Percentiles rank a stretch among this genome's conserved stretches.
Evolutionary conservation across 2,329 filamentous ascomycete genomes (phyloP).

Genomic region (Coleophoma cylindrospora): DNA sequence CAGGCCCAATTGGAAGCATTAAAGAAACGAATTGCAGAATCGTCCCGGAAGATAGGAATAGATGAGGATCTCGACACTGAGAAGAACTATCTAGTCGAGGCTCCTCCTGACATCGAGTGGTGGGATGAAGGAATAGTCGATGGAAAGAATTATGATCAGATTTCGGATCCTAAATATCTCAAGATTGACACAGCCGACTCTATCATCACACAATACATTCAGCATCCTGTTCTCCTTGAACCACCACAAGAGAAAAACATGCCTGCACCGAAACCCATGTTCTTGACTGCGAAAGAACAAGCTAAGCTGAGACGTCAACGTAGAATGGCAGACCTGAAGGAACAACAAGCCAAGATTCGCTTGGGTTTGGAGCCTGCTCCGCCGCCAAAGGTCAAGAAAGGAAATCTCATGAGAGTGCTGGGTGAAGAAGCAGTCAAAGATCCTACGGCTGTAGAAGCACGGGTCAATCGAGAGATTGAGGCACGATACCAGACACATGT

Average conservation of each 20-base stretch:
- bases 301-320: conserved; percentile 86
- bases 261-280: conserved; percentile 81
- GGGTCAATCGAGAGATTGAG: conserved; percentile 88
- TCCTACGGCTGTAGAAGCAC: conserved; percentile 91
- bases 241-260: conserved; percentile 84
- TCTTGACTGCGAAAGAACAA: conserved; percentile 84
- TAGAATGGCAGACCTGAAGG: conserved; percentile 88
- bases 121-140: conserved; percentile 89
- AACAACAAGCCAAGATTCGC: conserved; percentile 93
- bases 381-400: conserved; percentile 93
- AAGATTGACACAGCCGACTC: conserved; percentile 76
- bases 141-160: conserved; percentile 67
- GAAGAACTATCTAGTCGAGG: conserved; percentile 80
- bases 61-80: conserved; percentile 88
- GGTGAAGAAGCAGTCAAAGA: conserved; percentile 87
- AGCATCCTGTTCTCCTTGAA: conserved; percentile 87
- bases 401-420: conserved; percentile 94
- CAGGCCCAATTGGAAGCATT: conserved; percentile 89
- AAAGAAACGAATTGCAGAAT: conserved; percentile 87
- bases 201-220: conserved; percentile 85
- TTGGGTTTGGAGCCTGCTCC: conserved; percentile 85
- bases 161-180: conserved; percentile 59
- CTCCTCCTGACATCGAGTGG: conserved; percentile 89
- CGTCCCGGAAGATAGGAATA: conserved; percentile 84
- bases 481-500: conserved; percentile 79